Percentiles rank a stretch among this genome's conserved stretches.
These are phyloP conservation scores for Lasiosphaeria hispida DNA, from an alignment of 495 filamentous ascomycete species.

Conservation along the genomic window DNA sequence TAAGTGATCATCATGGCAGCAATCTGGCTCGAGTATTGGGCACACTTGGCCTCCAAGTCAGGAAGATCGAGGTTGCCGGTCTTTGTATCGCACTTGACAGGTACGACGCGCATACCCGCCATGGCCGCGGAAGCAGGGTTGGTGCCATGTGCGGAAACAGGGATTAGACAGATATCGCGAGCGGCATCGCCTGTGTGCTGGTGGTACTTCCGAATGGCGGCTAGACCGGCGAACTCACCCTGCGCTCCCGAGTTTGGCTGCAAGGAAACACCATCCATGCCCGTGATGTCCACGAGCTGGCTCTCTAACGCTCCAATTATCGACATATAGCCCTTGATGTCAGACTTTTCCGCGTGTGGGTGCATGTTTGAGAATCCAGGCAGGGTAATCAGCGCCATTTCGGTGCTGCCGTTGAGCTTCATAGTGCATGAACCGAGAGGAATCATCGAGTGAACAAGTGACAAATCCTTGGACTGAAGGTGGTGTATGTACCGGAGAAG, in stretches of 20 bases:
- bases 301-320: slow-evolving; percentile 70
- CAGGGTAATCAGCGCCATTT: slow-evolving; percentile 81
- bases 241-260: slow-evolving; percentile 98
- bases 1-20: slow-evolving; percentile 99
- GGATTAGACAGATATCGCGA: slow-evolving; percentile 93
- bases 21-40: slow-evolving; percentile 80
- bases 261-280: slow-evolving; percentile 83
- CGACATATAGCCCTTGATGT: slow-evolving; percentile 64
- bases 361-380: slow-evolving; percentile 85
- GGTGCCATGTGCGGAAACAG: slow-evolving; percentile 94
- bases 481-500: slow-evolving; percentile 93
- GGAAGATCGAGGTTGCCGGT: slow-evolving; percentile 87
- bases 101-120: slow-evolving; percentile 95
- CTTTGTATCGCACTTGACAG: slow-evolving; percentile 84
- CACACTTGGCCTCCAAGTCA: slow-evolving; percentile 83
- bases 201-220: slow-evolving; percentile 85
- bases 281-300: slow-evolving; percentile 83
- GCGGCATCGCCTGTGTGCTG: slow-evolving; percentile 61
- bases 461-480: slow-evolving; percentile 93
- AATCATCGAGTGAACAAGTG: slow-evolving; percentile 97
- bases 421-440: slow-evolving; percentile 99
- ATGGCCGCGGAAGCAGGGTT: slow-evolving; percentile 96
- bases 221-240: slow-evolving; percentile 93
- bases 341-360: slow-evolving; percentile 66
- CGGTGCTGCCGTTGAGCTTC: slow-evolving; percentile 96